Base-by-base conservation (phyloP, 139 green algal genomes). In the Micractinium sp. region DNA sequence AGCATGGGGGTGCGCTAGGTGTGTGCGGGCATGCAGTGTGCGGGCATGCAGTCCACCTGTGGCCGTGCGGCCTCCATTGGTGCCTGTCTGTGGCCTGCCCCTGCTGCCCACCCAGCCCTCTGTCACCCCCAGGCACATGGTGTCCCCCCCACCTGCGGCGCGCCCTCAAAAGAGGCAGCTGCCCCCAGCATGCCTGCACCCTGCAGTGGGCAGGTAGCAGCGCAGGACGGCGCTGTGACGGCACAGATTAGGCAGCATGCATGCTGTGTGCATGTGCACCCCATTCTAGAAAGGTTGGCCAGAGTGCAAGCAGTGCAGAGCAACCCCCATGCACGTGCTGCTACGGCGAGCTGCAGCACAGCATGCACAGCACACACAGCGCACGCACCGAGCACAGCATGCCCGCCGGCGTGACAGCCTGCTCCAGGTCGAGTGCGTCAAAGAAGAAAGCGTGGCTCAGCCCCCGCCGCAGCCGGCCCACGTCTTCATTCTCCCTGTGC, bases 401-500 rank as follows among this genome's bases (percentile, higher is more conserved):
- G 41, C 75, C 90, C n/a, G 60, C 31, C 5, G 92, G 92, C 0
- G 47, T 85, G 20, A 74, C 85, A 1, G 85, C 87, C 22, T 1
- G 19, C 0, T 90, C 85, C 31, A 92, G 84, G 19, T 90, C 47
- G n/a, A 91, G 88, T 23, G 47, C 38, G 47, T 85, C 69, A 9
- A 94, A 67, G 12, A 22, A 53, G 23, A 82, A 75, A 2, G 35
- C 85, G 33, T 89, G 41, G 41, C 41, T 38, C 61, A 92, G 87
- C 38, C 81, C 89, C 2, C 35, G 41, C 16, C 85, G 63, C 53
- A 92, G 85, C 33, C 89, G 86, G 22, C 66, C 18, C 53, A 94
- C 74, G 81, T 94, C 92, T 14, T 86, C 39, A 63, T 93, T 94
- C 41, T 77, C 66, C 1, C 83, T 87, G 83, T 38, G 31, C 1